Evolutionary conservation across 495 filamentous ascomycete species (phyloP).

Genomic region (Cercophora scortea): DNA sequence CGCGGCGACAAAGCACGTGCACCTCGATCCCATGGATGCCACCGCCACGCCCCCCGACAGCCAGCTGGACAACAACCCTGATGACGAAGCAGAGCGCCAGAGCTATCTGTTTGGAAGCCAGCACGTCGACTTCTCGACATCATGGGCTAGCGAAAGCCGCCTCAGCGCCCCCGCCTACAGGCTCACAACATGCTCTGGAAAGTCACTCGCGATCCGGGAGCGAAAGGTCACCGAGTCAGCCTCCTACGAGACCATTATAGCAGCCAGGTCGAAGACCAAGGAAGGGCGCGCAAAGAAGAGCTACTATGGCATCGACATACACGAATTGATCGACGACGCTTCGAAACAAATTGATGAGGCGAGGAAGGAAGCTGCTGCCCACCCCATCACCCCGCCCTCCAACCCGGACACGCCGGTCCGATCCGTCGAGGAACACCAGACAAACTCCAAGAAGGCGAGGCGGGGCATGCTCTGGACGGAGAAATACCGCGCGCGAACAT

Average conservation of each 20-base stretch:
- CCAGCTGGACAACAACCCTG: too few relatives aligned
- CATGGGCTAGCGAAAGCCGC: background rate
- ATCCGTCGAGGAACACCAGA: constrained; percentile 28
- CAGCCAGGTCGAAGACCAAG: constrained; percentile 57
- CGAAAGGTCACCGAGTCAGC: constrained; percentile 39
- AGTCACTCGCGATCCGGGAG: constrained; percentile 44
- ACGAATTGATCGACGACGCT: constrained; percentile 66
- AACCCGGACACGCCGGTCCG: constrained; percentile 21
- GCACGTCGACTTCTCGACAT: background rate
- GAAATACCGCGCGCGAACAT: constrained; percentile 85
- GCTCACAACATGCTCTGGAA: constrained; percentile 61
- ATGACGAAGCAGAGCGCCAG: too few relatives aligned
- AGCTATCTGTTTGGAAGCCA: constrained; percentile 14
- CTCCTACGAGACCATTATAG: constrained; percentile 62
- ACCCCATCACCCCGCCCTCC: constrained; percentile 17
- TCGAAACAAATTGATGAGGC: constrained; percentile 34
- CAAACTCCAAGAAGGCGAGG: constrained; percentile 34
- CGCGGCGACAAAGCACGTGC: background rate
- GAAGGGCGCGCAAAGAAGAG: constrained; percentile 68
- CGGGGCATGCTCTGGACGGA: constrained; percentile 68
- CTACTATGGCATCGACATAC: constrained; percentile 90
- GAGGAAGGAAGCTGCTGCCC: constrained; percentile 10
- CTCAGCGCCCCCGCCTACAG: constrained; percentile 25
- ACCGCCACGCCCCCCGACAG: background rate
- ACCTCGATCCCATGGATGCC: background rate